Evolutionary conservation across 23 red algal genomes (phyloP).

Genomic region (Gracilariopsis chorda): DNA sequence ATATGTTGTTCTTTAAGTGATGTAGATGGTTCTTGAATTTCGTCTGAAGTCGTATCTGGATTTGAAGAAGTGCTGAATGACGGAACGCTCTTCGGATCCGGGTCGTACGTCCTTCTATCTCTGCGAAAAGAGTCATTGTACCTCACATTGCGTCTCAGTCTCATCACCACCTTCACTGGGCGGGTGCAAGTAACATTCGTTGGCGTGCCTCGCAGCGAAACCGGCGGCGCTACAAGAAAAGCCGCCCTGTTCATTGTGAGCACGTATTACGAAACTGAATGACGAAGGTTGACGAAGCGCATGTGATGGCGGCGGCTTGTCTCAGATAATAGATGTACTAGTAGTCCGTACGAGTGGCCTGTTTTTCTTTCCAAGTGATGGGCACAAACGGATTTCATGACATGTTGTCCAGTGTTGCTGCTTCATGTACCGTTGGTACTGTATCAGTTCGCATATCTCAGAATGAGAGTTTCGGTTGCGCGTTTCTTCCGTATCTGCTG

Average conservation of each 20-base stretch:
- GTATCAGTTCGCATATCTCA: no score
- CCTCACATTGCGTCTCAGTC: background rate
- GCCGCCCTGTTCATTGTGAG: background rate
- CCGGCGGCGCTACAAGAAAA: background rate
- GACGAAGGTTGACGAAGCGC: background rate
- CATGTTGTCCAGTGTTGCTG: no score
- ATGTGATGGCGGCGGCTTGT: background rate
- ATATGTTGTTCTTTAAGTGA: no score
- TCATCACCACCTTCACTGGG: background rate
- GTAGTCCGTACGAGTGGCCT: no score
- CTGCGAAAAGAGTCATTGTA: conserved; percentile 10
- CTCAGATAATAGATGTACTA: no score
- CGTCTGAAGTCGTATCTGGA: no score
- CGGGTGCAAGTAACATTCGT: background rate
- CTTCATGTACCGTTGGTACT: no score
- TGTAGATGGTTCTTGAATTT: no score
- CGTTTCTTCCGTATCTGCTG: no score
- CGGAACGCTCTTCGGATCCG: background rate
- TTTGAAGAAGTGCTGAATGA: no score
- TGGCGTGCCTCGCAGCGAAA: background rate
- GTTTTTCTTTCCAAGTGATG: background rate
- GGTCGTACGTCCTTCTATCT: background rate
- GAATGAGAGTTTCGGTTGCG: conserved; percentile 14
- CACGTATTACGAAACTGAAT: background rate
- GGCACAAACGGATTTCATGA: conserved; percentile 16